Evolutionary conservation across 805 yeast genomes (phyloP).

Genomic region (Ogataea trehalophila): DNA sequence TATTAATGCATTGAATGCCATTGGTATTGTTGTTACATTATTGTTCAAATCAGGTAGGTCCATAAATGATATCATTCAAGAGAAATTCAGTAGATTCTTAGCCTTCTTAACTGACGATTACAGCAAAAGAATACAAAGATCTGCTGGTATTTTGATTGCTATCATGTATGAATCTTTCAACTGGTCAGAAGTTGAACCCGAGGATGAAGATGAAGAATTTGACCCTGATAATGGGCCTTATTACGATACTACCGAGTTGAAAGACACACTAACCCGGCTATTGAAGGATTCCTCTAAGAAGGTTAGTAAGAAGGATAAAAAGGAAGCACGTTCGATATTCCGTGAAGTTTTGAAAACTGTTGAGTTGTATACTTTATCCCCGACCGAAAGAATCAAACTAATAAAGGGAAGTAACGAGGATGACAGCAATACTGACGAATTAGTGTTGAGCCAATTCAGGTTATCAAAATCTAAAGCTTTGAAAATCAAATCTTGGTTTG

Average conservation of each 20-base stretch:
- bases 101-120: conserved; percentile 35
- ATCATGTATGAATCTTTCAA: conserved; percentile 49
- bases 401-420: conserved; percentile 4
- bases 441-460: conserved; percentile 31
- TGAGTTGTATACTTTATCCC: conserved; percentile 29
- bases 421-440: conserved; percentile 4
- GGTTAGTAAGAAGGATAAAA: conserved; percentile 58
- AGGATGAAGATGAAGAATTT: conserved; percentile 40
- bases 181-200: conserved; percentile 18
- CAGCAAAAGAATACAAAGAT: conserved; percentile 43
- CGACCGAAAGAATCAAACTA: conserved; percentile 23
- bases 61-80: conserved; percentile 36
- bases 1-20: conserved; percentile 42
- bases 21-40: conserved; percentile 41
- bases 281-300: conserved; percentile 51
- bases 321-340: conserved; percentile 53
- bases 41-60: conserved; percentile 34
- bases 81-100: conserved; percentile 35
- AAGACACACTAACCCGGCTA: conserved; percentile 36
- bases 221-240: conserved; percentile 39
- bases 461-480: conserved; percentile 42
- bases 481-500: conserved; percentile 46
- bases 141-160: conserved; percentile 53
- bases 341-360: conserved; percentile 52
- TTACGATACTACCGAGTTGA: conserved; percentile 46